Percentiles rank a stretch among this genome's conserved stretches.
Conservation (phyloP, 192 early-diverging fungal species). For the Geranomyces michiganensis region DNA sequence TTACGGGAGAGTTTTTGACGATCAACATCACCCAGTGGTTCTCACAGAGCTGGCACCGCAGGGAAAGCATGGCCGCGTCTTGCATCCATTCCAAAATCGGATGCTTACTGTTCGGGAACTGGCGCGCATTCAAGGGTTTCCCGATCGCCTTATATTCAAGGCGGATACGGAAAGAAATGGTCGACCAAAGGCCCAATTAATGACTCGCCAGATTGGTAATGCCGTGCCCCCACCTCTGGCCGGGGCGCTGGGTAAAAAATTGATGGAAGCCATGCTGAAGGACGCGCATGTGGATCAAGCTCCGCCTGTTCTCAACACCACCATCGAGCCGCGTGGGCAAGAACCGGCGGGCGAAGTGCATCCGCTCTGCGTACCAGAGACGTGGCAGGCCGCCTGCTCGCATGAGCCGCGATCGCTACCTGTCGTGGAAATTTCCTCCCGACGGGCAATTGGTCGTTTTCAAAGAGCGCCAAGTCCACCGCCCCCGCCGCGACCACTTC, state of each 20-base stretch:
- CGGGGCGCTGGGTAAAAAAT: conserved; percentile 54
- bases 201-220: conserved; percentile 71
- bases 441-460: too few species aligned
- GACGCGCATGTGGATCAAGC: background rate
- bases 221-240: conserved; percentile 72
- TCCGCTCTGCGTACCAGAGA: background rate
- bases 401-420: background rate
- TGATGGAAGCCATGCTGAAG: conserved; percentile 45
- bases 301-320: background rate
- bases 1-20: conserved; percentile 64
- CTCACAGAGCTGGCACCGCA: conserved; percentile 64
- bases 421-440: background rate
- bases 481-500: background rate
- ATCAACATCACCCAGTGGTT: conserved; percentile 60
- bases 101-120: conserved; percentile 64
- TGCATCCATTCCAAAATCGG: conserved; percentile 66
- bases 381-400: background rate
- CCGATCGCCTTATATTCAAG: conserved; percentile 60
- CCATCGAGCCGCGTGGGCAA: background rate
- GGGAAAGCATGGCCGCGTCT: conserved; percentile 64
- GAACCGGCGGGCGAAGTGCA: background rate
- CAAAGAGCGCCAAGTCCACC: background rate
- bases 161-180: conserved; percentile 9
- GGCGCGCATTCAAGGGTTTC: conserved; percentile 74
- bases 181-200: conserved; percentile 35